Base-by-base conservation (phyloP, 148 eudicot genomes). In the Limonium bicolor region DNA sequence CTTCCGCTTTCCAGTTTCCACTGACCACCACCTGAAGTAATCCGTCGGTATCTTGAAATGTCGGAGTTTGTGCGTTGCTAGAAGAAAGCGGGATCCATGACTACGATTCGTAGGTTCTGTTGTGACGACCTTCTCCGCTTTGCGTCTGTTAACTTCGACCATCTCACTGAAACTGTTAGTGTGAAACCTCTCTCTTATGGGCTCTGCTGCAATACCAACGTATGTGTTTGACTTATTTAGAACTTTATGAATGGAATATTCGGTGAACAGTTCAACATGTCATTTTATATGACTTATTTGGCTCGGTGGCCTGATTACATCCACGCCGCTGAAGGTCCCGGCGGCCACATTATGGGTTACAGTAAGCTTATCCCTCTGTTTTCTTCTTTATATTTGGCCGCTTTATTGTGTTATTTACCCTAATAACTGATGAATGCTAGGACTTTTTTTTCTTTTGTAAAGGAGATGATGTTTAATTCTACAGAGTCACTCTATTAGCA, bases 271-370 rank as follows among this genome's bases (percentile, higher is more conserved):
- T 90, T 90, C 75, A 84, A 90, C 56, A 84, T 90, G 97, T 84
- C 97, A 13, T 90, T 90, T 57, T 90, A 90, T 60, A 84, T 90
- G 97, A 90, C 95, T 16, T 90, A 90, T 59, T 55, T 84, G 62
- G 95, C 97, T 6, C 63, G 95, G 45, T 90, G 97, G 97, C 95
- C 97, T 0, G 95, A 84, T 59, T 90, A 84, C 51, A 80, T 84
- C 51, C 95, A 84, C 53, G 95, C 80, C 4, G 97, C 97, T 9
- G 85, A 90, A 69, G 95, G 77, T 62, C 96, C 96, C 3, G 81
- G 85, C 23, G 63, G 65, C 54, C 81, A 66, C 47, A 56, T 74
- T n/a, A 84, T 90, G 97, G 97, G 97, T 27, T 84, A 84, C 67
- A 90, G 97, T 90, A 67, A 41, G 78, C 39, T 37, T 7, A 41